Evolutionary conservation across 306 rosid genomes (phyloP).

Genomic region (Lithocarpus polystachyus): DNA sequence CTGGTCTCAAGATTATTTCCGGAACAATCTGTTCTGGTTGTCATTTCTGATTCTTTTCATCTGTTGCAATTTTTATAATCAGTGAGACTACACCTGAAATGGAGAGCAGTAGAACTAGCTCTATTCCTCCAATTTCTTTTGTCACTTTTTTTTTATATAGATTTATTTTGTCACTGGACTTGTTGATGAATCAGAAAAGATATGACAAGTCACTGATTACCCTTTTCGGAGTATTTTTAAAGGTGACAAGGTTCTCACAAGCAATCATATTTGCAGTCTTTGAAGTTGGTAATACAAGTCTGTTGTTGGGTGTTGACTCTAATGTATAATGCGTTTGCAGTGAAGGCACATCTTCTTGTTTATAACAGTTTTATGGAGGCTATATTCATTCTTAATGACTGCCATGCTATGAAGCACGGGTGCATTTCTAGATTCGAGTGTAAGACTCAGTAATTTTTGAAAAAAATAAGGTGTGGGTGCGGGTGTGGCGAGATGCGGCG

Average conservation of each 20-base stretch:
- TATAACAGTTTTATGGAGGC: too few species aligned
- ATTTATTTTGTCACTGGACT: constrained; percentile 72
- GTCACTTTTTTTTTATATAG: constrained; percentile 44
- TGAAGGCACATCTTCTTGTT: constrained; percentile 90
- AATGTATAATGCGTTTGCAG: constrained; percentile 37
- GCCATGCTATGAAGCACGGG: too few species aligned
- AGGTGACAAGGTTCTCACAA: constrained; percentile 47
- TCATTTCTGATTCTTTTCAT: background rate
- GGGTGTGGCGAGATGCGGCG: accelerated
- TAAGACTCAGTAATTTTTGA: too few species aligned
- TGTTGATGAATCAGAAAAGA: constrained; percentile 90
- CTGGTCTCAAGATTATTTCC: constrained; percentile 83
- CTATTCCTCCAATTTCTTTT: constrained; percentile 87
- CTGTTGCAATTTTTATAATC: constrained; percentile 7
- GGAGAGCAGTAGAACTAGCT: constrained; percentile 58
- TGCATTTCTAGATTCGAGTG: too few species aligned
- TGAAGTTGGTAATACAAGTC: background rate
- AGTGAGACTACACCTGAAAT: constrained; percentile 76
- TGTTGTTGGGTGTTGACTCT: constrained; percentile 18
- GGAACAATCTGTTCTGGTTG: constrained; percentile 32
- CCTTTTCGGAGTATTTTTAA: constrained; percentile 82
- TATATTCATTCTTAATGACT: too few species aligned
- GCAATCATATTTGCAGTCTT: constrained; percentile 20
- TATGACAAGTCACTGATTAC: constrained; percentile 63
- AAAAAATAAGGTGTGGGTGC: too few species aligned